Evolutionary conservation across 148 eudicot genomes (phyloP), one percentile per base, ranked within the genome.

Genomic region (Polygonum maritimum): DNA sequence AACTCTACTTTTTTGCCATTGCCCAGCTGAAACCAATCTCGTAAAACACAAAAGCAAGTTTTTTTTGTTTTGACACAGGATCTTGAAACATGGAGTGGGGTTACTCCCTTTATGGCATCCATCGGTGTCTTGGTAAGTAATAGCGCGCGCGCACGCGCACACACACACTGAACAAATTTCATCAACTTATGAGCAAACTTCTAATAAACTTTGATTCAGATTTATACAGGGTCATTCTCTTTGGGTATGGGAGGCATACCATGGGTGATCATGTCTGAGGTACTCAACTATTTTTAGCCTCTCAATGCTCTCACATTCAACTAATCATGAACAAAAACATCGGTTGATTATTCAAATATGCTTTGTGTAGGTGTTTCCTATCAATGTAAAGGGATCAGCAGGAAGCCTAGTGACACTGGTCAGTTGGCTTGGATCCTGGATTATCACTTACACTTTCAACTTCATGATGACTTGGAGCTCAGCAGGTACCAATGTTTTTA

Each of bases 261-360:
- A 51, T 94, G 92, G 92, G 90, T 91, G 67, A 88, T 95, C 45
- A 95, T 95, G 99, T 92, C 99, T 10, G 99, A 95, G 97, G 99
- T 92, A 78, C 51, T 69, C n/a, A 38, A 48, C 48, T 58, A 21
- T 52, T 78, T 76, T 60, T 11, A 11, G 57, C 6, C 1, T 14
- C n/a, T 51, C 19, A 14, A 11, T n/a, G 2, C 4, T 14, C n/a
- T 51, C 19, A 14, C 2, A 15, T 55, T 55, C 2, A 8, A 55
- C 0, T 26, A 55, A 63, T 35, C 13, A 10, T 58, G 14, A 31
- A 2, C 2, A 12, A 60, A 60, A 10, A 26, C 11, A 7, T 8
- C 3, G 5, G 33, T 21, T 11, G 38, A 62, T 62, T 65, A 4
- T 35, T 65, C 11, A 16, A 12, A 15, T 36, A 45, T 4, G 60